A percentile compares a stretch with the other conserved stretches of the same genome.
Evolutionary conservation across 2,329 filamentous ascomycete genomes (phyloP).

Genomic region (Blumeriella jaapii): DNA sequence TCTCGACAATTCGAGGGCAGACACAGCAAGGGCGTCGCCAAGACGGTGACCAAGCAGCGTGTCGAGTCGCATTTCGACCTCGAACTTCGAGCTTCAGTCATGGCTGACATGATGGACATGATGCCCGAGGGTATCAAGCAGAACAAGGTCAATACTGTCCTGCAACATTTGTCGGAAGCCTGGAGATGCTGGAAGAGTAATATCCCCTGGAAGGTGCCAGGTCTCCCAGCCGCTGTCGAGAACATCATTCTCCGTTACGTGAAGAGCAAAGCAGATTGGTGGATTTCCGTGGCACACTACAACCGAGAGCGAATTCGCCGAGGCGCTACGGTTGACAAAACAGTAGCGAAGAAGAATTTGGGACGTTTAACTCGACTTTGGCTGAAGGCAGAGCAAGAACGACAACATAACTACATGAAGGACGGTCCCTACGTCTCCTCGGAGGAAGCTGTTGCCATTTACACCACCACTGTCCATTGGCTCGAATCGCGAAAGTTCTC

Average conservation of each 20-base stretch:
- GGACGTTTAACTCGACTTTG: conserved; percentile 88
- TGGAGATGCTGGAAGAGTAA: conserved; percentile 99
- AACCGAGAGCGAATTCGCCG: conserved; percentile 94
- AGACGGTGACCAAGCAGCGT: conserved; percentile 97
- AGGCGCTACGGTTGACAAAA: conserved; percentile 97
- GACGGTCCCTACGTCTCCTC: conserved; percentile 97
- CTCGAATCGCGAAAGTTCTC: conserved; percentile 96
- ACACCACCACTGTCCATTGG: conserved; percentile 98
- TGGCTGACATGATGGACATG: conserved; percentile 99
- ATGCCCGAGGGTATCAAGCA: conserved; percentile 99
- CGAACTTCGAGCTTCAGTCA: conserved; percentile 92
- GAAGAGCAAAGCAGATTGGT: conserved; percentile 99
- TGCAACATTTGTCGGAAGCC: conserved; percentile 94
- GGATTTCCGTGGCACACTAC: conserved; percentile 98
- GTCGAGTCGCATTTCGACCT: conserved; percentile 98
- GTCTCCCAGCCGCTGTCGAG: conserved; percentile 90
- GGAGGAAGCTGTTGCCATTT: conserved; percentile 96
- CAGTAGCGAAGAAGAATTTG: conserved; percentile 97
- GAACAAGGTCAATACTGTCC: conserved; percentile 95
- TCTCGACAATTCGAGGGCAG: conserved; percentile 97
- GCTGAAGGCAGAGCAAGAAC: conserved; percentile 96
- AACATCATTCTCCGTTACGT: conserved; percentile 98
- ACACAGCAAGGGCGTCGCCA: conserved; percentile 97
- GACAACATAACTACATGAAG: conserved; percentile 99
- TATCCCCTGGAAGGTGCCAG: conserved; percentile 98